Conservation (phyloP, 768 basidiomycete species). For the Scleroderma citrinum region DNA sequence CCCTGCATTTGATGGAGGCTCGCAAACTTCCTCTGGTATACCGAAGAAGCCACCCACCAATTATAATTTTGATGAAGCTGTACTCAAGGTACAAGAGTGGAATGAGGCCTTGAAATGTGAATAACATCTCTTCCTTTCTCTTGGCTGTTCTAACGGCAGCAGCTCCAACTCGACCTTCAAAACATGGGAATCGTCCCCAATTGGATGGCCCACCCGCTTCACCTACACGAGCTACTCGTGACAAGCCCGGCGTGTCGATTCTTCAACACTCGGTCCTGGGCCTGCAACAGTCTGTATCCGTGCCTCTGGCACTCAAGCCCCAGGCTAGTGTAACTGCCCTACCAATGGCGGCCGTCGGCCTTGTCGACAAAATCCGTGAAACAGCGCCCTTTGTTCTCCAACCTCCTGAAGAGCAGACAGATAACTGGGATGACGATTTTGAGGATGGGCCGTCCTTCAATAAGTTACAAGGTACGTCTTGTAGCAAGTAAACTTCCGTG, state of each 20-base stretch:
- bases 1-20: slow-evolving; percentile 26
- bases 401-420: slow-evolving; percentile 79
- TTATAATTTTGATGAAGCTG: slow-evolving; percentile 90
- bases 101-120: slow-evolving; percentile 93
- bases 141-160: slow-evolving; percentile 5
- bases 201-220: slow-evolving; percentile 39
- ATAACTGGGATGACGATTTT: slow-evolving; percentile 99
- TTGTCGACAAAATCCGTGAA: slow-evolving; percentile 38
- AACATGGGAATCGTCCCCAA: slow-evolving; percentile 45
- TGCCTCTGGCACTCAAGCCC: slow-evolving; percentile 23
- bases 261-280: slow-evolving; percentile 30
- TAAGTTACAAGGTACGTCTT: slow-evolving; percentile 58
- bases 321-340: slow-evolving; percentile 13
- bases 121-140: slow-evolving; percentile 16
- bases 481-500: not conserved
- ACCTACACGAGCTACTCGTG: slow-evolving; percentile 31
- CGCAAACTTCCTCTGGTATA: slow-evolving; percentile 29
- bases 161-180: slow-evolving; percentile 75
- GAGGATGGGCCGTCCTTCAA: slow-evolving; percentile 87
- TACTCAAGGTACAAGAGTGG: slow-evolving; percentile 96
- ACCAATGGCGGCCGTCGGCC: slow-evolving; percentile 20
- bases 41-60: slow-evolving; percentile 56
- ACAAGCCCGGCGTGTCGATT: slow-evolving; percentile 20
- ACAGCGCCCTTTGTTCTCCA: slow-evolving; percentile 63
- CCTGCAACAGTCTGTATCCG: slow-evolving; percentile 30